Evolutionary conservation across 2,329 filamentous ascomycete species (phyloP).

Genomic region (Akanthomyces lecanii): DNA sequence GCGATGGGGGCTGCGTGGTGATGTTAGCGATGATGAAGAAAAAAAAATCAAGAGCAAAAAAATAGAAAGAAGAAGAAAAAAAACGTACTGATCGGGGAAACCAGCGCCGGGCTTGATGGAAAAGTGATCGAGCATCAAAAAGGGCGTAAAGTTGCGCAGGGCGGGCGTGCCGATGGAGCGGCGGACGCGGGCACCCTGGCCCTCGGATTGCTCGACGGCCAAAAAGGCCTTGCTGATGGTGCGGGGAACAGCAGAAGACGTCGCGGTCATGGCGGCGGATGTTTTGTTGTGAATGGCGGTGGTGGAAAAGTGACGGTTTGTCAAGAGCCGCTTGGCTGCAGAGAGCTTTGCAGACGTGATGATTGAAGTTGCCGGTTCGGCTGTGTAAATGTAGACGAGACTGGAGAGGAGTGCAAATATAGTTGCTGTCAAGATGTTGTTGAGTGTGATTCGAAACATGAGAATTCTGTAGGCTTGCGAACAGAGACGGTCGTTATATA

Average conservation of each 20-base stretch:
- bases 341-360: conserved; percentile 2
- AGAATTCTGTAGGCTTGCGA: neutral
- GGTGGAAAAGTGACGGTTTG: neutral
- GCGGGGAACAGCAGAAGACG: neutral
- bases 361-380: neutral
- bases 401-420: conserved; percentile 1
- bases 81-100: conserved; percentile 72
- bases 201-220: conserved; percentile 81
- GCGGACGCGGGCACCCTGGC: conserved; percentile 80
- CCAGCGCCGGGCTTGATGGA: conserved; percentile 73
- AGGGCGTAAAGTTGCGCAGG: conserved; percentile 82
- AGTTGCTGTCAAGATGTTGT: neutral
- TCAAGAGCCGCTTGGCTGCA: neutral
- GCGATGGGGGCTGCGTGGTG: conserved; percentile 48
- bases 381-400: conserved; percentile 2
- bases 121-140: conserved; percentile 97
- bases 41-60: neutral
- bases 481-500: conserved; percentile 1
- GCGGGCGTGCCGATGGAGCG: conserved; percentile 81
- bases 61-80: neutral
- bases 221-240: conserved; percentile 75
- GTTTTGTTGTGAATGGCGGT: too few species aligned
- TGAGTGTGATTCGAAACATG: conserved; percentile 9
- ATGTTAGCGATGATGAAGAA: neutral
- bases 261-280: neutral